These are phyloP conservation scores for Gliomastix tumulicola DNA, from an alignment of 2,329 filamentous ascomycete genomes.

Conservation along the genomic window DNA sequence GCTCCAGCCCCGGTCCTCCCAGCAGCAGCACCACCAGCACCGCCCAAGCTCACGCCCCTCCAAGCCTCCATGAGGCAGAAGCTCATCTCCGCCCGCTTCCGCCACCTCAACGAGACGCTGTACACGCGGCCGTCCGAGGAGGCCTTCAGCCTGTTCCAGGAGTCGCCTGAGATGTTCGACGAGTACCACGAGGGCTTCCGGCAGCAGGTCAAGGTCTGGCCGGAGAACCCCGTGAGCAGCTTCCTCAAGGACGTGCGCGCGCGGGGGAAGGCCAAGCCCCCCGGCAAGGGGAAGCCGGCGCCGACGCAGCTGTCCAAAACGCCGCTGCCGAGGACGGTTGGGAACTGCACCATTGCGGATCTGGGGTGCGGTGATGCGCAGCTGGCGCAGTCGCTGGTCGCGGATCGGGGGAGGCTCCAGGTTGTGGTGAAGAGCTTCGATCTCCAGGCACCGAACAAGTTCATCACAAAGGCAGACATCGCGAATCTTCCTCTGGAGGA, in stretches of 20 bases:
- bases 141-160: slow-evolving; percentile 74
- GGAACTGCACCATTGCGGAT: slow-evolving; percentile 76
- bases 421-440: slow-evolving; percentile 81
- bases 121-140: slow-evolving; percentile 86
- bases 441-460: slow-evolving; percentile 66
- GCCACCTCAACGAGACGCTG: slow-evolving; percentile 92
- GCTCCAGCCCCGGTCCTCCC: slow-evolving; percentile 23
- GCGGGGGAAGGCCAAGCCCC: slow-evolving; percentile 50
- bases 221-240: slow-evolving; percentile 87
- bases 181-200: slow-evolving; percentile 97
- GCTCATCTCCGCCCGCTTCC: slow-evolving; percentile 89
- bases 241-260: slow-evolving; percentile 68
- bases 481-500: slow-evolving; percentile 71
- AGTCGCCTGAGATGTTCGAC: slow-evolving; percentile 86
- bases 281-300: slow-evolving; percentile 4
- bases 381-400: slow-evolving; percentile 62
- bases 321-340: slow-evolving; percentile 65
- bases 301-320: slow-evolving; percentile 15
- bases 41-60: slow-evolving; percentile 74
- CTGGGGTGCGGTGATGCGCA: slow-evolving; percentile 89
- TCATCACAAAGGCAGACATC: slow-evolving; percentile 86
- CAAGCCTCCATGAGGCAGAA: slow-evolving; percentile 94
- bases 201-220: slow-evolving; percentile 92
- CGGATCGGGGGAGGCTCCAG: slow-evolving; percentile 57
- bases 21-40: slow-evolving; percentile 22